Evolutionary conservation across 331 rosid genomes (phyloP).

Genomic region (Prunus yedoensis): DNA sequence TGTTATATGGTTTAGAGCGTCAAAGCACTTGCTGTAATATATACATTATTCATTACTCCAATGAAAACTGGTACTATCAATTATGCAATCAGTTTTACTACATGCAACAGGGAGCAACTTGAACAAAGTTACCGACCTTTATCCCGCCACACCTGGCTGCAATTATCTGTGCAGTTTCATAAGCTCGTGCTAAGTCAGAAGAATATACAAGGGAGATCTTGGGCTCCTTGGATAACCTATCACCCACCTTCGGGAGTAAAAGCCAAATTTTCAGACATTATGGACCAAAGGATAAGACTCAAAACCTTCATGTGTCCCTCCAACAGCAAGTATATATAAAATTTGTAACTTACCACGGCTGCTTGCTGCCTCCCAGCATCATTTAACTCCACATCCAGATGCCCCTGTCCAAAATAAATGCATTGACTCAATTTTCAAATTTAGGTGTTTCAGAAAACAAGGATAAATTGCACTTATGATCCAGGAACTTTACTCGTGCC

Average conservation of each 20-base stretch:
- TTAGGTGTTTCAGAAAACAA: neutral
- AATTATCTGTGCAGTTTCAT: constrained; percentile 77
- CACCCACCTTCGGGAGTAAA: constrained; percentile 62
- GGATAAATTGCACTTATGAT: neutral
- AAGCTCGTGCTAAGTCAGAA: constrained; percentile 88
- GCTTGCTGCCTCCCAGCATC: constrained; percentile 93
- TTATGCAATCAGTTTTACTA: neutral
- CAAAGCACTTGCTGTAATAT: neutral
- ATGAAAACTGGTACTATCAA: neutral
- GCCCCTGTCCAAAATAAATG: constrained; percentile 56
- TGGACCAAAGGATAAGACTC: constrained; percentile 3
- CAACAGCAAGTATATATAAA: constrained; percentile 4
- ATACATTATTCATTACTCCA: neutral
- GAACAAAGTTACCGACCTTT: constrained; percentile 50
- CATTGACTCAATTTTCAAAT: neutral
- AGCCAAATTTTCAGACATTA: neutral
- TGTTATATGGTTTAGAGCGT: neutral
- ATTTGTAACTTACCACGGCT: constrained; percentile 56
- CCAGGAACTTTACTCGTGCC: neutral
- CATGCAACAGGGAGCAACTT: neutral
- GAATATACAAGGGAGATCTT: constrained; percentile 66
- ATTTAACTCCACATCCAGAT: constrained; percentile 80
- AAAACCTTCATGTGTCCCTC: constrained; percentile 7
- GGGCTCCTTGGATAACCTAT: constrained; percentile 69
- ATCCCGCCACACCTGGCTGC: constrained; percentile 68